phyloP scores from a whole-genome alignment of 768 basidiomycete genomes.

The Tremella fuciformis region DNA sequence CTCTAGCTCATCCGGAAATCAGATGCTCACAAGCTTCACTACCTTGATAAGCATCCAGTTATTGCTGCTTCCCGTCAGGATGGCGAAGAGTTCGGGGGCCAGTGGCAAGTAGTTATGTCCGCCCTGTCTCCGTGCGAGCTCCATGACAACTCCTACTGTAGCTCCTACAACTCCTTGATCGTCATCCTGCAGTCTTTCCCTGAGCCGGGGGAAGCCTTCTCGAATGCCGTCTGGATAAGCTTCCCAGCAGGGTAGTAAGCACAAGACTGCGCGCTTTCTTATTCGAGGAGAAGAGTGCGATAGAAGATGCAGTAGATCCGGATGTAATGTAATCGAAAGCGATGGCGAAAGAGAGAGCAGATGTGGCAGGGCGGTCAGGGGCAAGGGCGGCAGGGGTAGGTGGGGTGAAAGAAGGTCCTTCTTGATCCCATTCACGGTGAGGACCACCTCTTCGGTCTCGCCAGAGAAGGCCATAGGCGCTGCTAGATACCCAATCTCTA shows the following conservation, averaged over 20 bases:
- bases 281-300: slow-evolving; percentile 55
- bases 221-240: slow-evolving; percentile 76
- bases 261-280: slow-evolving; percentile 83
- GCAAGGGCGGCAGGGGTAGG: slow-evolving; percentile 38
- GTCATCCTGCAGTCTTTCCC: slow-evolving; percentile 57
- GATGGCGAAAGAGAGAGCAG: slow-evolving; percentile 36
- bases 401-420: slow-evolving; percentile 48
- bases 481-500: slow-evolving; percentile 86
- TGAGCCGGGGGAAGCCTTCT: slow-evolving; percentile 65
- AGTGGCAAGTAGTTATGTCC: slow-evolving; percentile 77
- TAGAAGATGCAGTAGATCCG: slow-evolving; percentile 68
- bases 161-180: slow-evolving; percentile 84
- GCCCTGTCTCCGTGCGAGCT: slow-evolving; percentile 70
- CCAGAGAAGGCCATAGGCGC: slow-evolving; percentile 85
- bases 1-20: too few relatives aligned
- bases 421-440: slow-evolving; percentile 73
- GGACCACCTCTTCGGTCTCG: slow-evolving; percentile 94
- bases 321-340: slow-evolving; percentile 71
- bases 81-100: slow-evolving; percentile 88
- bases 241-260: slow-evolving; percentile 72
- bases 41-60: slow-evolving; percentile 99
- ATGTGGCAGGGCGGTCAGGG: slow-evolving; percentile 49
- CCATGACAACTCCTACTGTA: slow-evolving; percentile 89
- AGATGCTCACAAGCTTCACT: slow-evolving; percentile 71
- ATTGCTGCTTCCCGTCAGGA: slow-evolving; percentile 88